Evolutionary conservation across 2,329 filamentous ascomycete genomes (phyloP), one percentile per base, ranked within the genome.

Genomic region (Didymella arachidicola): DNA sequence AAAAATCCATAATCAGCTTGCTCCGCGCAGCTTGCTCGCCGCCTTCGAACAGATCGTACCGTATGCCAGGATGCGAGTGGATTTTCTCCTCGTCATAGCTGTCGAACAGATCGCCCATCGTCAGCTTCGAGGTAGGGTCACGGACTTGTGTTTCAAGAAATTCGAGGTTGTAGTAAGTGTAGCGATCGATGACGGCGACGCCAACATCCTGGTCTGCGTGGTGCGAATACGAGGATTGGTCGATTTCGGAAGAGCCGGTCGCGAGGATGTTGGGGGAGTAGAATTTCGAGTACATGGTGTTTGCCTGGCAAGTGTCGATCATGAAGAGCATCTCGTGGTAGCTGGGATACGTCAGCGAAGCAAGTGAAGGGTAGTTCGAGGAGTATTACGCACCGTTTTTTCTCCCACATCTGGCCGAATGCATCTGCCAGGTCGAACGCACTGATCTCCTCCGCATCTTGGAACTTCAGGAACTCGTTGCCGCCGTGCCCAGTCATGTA

Each of bases 331-430:
- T 88, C 79, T 99, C 95, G 77, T 98, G 92, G 79, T 98, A 99
- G 75, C 89, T 90, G 10, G n/a, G 19, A 25, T 3, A 22, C 32
- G 48, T 61, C 50, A 62, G 57, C 18, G 19, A 18, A 30, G 11
- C 22, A 18, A 27, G 30, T 11, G 14, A 1, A 19, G n/a, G 29
- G 30, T 19, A 19, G 18, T 41, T 6, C 22, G 14, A 12, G 29
- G 11, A 22, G 25, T 29, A 26, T 16, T 5, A 45, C 75, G n/a
- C 77, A 89, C 82, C 95, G 89, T 82, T 96, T 96, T 87, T 99
- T 99, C 84, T 99, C 95, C 91, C 93, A 97, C 95, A 99, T 99
- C 82, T 99, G 94, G 79, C 96, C 93, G 76, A 99, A 98, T 0
- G 95, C 95, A 78, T 99, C 92, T 5, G 96, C 95, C 57, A 99